A percentile compares a stretch with the other conserved stretches of the same genome.
Conservation (phyloP, 371 early-diverging fungal species). For the Apophysomyces elegans region DNA sequence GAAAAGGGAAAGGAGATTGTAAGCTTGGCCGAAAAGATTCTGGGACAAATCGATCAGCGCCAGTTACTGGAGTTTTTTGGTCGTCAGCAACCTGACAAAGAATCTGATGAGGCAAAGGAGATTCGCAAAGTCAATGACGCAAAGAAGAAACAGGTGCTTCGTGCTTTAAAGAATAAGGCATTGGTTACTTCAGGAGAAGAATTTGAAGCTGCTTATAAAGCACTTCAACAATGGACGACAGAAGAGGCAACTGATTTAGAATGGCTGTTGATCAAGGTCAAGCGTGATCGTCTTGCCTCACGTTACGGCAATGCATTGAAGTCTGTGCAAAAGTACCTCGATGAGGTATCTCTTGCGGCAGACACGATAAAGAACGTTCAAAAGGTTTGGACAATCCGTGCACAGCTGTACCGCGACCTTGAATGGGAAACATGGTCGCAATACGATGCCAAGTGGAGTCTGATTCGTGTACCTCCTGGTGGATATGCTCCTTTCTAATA, state of each 20-base stretch:
- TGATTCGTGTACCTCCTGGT: conserved; percentile 54
- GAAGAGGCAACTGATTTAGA: conserved; percentile 53
- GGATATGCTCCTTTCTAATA: conserved; percentile 56
- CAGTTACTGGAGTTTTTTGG: conserved; percentile 74
- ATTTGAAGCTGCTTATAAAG: conserved; percentile 40
- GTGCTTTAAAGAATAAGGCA: conserved; percentile 66
- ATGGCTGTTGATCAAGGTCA: conserved; percentile 56
- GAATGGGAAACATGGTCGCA: conserved; percentile 60
- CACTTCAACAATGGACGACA: conserved; percentile 51
- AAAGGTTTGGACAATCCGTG: conserved; percentile 44
- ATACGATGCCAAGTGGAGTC: conserved; percentile 58
- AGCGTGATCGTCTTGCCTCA: conserved; percentile 55
- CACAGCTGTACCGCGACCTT: conserved; percentile 49
- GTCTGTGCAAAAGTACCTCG: conserved; percentile 65
- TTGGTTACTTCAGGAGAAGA: conserved; percentile 52
- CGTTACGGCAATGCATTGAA: conserved; percentile 69
- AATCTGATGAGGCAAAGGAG: conserved; percentile 59
- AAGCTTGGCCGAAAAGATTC: conserved; percentile 57
- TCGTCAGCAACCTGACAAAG: conserved; percentile 58
- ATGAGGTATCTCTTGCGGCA: conserved; percentile 44
- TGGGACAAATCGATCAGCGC: conserved; percentile 54
- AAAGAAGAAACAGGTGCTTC: conserved; percentile 66
- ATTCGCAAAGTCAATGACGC: conserved; percentile 71
- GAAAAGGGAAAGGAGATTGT: conserved; percentile 54
- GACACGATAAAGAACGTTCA: conserved; percentile 48